These are phyloP conservation scores for Russula compacta DNA, from an alignment of 768 basidiomycete genomes.

Conservation along the genomic window DNA sequence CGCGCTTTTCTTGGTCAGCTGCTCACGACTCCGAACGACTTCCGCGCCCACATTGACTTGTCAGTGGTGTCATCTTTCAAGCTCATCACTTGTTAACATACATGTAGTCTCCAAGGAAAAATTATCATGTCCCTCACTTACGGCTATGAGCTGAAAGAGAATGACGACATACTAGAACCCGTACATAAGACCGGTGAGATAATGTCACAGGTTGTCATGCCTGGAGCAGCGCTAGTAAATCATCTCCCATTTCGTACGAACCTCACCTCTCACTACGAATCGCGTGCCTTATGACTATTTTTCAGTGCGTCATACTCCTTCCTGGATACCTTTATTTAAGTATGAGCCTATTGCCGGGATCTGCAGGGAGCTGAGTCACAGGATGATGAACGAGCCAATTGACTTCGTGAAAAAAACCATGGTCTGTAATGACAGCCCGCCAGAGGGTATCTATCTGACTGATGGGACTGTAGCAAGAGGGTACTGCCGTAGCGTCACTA, in stretches of 20 bases:
- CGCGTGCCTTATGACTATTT: not conserved
- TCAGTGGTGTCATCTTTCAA: not conserved
- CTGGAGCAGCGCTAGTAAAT: not conserved
- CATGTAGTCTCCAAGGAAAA: not conserved
- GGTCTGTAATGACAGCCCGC: not conserved
- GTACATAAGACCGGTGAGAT: not conserved
- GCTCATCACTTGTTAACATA: not conserved
- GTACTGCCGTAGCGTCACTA: not conserved
- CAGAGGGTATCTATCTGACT: not conserved
- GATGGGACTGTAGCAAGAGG: not conserved
- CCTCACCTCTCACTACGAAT: no score
- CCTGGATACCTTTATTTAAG: not conserved
- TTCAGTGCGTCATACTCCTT: not conserved
- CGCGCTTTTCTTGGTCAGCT: not conserved
- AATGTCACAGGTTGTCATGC: not conserved
- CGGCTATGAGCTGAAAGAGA: slow-evolving; percentile 3
- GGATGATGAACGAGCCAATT: not conserved
- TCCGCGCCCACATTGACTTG: not conserved
- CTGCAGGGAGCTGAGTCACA: not conserved
- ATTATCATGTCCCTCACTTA: slow-evolving; percentile 3
- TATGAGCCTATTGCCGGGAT: not conserved
- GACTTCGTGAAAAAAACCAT: not conserved
- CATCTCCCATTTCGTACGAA: no score
- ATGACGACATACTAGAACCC: not conserved
- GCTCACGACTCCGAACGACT: not conserved